Evolutionary conservation across 2,329 filamentous ascomycete genomes (phyloP), one percentile per base, ranked within the genome.

Genomic region (Periconia macrospinosa): DNA sequence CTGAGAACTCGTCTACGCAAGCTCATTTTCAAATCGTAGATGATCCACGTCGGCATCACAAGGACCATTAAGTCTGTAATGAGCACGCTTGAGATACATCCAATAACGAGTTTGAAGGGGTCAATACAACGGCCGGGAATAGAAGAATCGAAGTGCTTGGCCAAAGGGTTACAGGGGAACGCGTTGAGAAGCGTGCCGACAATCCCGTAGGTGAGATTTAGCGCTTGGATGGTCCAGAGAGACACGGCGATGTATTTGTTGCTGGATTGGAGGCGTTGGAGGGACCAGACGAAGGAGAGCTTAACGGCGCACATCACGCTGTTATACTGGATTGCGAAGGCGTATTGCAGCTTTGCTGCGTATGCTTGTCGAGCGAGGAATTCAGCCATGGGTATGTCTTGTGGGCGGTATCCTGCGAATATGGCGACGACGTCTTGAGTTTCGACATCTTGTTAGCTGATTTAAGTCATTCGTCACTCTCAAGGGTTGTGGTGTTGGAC

Each of bases 41-140:
- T 60, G 3, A 66, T 66, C 63, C 61, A 64, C 0, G 63, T 61
- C 7, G 63, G 63, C 49, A 66, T 66, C 41, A 60, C 27, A 8
- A 62, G 48, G 8, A 62, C 60, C 17, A 62, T 51, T 10, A 55
- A 47, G 46, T 60, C 60, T 1, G 62, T 66, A 41, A 61, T 53
- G 41, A 66, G 55, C 13, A 61, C 54, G 37, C 62, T 46, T 2
- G 53, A 50, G 18, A 61, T 46, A 23, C 53, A 60, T 45, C 54
- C 58, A 23, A 51, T 30, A 6, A 57, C 47, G 47, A 58, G 61
- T 20, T 47, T 45, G 9, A 33, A 46, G 10, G 54, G 42, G 17
- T 57, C 49, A 30, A 40, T 15, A 13, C 41, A 42, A 23, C 50
- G 44, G 15, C 64, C 61, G 7, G 58, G 56, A 15, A 60, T 50